Conservation (phyloP, 106 monocot genomes). For the Chionographis japonica region DNA sequence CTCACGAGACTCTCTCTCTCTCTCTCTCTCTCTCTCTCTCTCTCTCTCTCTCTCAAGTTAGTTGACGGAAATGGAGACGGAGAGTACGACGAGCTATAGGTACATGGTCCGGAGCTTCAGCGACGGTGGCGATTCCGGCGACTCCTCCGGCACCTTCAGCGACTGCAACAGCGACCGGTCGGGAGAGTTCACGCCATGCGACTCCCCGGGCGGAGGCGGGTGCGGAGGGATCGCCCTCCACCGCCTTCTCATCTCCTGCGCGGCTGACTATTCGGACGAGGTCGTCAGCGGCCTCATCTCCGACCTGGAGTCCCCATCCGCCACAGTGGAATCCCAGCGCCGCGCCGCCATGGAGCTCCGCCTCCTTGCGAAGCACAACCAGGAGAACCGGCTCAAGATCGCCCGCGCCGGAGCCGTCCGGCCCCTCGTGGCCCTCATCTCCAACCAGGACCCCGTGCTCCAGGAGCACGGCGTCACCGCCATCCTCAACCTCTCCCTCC, state of each 20-base stretch:
- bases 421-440: constrained; percentile 47
- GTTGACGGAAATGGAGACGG: not conserved
- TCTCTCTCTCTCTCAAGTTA: no score
- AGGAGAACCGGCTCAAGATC: constrained; percentile 49
- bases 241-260: constrained; percentile 22
- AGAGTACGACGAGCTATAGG: not conserved
- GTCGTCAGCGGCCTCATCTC: constrained; percentile 29
- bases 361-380: constrained; percentile 43
- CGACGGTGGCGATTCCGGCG: not conserved
- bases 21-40: not conserved
- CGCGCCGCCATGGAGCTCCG: constrained; percentile 50
- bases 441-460: constrained; percentile 34
- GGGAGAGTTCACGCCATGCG: constrained; percentile 22
- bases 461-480: constrained; percentile 48
- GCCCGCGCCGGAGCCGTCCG: constrained; percentile 42
- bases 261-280: constrained; percentile 28
- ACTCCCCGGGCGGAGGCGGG: not conserved
- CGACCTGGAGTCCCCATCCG: constrained; percentile 37
- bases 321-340: constrained; percentile 32
- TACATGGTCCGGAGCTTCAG: constrained; percentile 18
- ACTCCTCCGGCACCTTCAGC: constrained; percentile 30
- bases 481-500: constrained; percentile 48
- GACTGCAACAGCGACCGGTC: constrained; percentile 35
- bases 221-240: constrained; percentile 1
- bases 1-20: not conserved